Conservation (phyloP, 2,329 filamentous ascomycete species). For the Coleophoma eucalyptorum region DNA sequence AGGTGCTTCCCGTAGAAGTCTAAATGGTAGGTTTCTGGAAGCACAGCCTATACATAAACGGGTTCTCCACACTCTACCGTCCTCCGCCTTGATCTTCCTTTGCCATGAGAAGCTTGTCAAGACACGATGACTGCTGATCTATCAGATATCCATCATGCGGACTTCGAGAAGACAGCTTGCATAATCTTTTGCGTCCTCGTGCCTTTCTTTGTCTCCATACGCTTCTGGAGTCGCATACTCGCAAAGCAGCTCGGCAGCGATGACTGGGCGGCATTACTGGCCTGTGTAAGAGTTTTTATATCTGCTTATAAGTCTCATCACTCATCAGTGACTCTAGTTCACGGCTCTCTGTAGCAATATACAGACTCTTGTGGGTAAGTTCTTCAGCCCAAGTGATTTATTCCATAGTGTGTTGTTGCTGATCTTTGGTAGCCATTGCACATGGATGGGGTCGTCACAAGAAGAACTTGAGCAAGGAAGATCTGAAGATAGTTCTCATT, state of each 20-base stretch:
- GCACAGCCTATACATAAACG: too few relatives aligned
- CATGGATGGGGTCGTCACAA: slow-evolving; percentile 12
- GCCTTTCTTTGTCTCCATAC: slow-evolving; percentile 6
- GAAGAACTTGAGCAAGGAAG: slow-evolving; percentile 1
- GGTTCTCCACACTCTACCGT: background rate
- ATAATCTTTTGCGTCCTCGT: slow-evolving; percentile 6
- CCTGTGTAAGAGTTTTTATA: slow-evolving; percentile 5
- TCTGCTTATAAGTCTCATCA: background rate
- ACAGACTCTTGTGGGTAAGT: slow-evolving; percentile 10
- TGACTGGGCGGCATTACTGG: slow-evolving; percentile 11
- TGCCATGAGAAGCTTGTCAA: background rate
- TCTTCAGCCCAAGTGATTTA: background rate
- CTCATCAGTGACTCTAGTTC: slow-evolving; percentile 2
- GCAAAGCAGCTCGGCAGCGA: slow-evolving; percentile 10
- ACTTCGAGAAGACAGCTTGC: slow-evolving; percentile 9
- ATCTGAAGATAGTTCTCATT: slow-evolving; percentile 6
- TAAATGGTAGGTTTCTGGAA: too few relatives aligned
- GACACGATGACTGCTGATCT: slow-evolving; percentile 3
- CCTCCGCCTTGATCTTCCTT: background rate
- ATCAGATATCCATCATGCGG: slow-evolving; percentile 11
- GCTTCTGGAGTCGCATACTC: slow-evolving; percentile 9
- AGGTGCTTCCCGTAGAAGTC: too few relatives aligned
- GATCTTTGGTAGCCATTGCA: slow-evolving; percentile 1
- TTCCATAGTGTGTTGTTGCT: background rate
- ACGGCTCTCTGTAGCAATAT: slow-evolving; percentile 8